phyloP scores from a whole-genome alignment of 2,329 filamentous ascomycete genomes.

The Lasiodiplodia citricola region DNA sequence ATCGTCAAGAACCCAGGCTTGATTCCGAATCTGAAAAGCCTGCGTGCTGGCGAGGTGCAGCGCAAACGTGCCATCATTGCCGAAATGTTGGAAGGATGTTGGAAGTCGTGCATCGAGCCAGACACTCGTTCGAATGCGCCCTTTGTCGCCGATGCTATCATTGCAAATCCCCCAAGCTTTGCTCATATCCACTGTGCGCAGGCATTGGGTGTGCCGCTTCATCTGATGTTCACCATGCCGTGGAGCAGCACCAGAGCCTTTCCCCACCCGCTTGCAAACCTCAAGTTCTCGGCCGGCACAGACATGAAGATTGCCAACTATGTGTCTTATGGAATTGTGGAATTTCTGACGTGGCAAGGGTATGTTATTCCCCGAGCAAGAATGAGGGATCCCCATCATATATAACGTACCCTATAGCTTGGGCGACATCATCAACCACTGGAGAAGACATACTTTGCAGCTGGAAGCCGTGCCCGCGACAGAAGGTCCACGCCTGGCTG shows the following conservation, averaged over 20 bases:
- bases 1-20: slow-evolving; percentile 84
- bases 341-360: slow-evolving; percentile 59
- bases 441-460: slow-evolving; percentile 43
- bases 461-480: slow-evolving; percentile 52
- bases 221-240: slow-evolving; percentile 51
- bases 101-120: slow-evolving; percentile 34
- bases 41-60: slow-evolving; percentile 39
- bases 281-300: slow-evolving; percentile 41
- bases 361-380: slow-evolving; percentile 28
- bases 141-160: slow-evolving; percentile 31
- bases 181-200: slow-evolving; percentile 32
- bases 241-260: slow-evolving; percentile 53
- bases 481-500: slow-evolving; percentile 45
- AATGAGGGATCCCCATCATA: no score
- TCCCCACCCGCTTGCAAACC: slow-evolving; percentile 57
- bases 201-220: slow-evolving; percentile 29
- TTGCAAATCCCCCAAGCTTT: slow-evolving; percentile 32
- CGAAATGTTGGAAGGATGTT: slow-evolving; percentile 41
- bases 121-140: slow-evolving; percentile 20
- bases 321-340: slow-evolving; percentile 55
- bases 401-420: slow-evolving; percentile 34
- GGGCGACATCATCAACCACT: slow-evolving; percentile 55
- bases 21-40: slow-evolving; percentile 35
- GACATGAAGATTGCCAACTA: slow-evolving; percentile 49
- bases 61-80: slow-evolving; percentile 35